Base-by-base conservation (phyloP, 2,329 filamentous ascomycete species). In the Trichoderma sp. region DNA sequence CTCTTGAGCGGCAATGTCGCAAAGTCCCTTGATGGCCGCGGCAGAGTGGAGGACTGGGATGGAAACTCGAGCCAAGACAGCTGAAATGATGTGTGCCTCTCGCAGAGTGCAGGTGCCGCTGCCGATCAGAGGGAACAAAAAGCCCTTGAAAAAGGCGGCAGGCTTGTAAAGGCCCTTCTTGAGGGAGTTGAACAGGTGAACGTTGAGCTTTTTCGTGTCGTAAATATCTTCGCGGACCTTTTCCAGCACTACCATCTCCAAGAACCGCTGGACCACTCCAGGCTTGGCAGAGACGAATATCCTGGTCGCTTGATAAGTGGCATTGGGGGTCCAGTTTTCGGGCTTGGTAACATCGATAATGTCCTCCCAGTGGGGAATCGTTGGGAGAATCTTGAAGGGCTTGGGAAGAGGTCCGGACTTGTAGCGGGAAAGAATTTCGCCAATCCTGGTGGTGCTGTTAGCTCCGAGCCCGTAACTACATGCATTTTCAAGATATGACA, bases 371-470 rank as follows among this genome's bases (percentile, higher is more conserved):
- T 96, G 81, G 8, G 94, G 94, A 15, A 98, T 89, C 0, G 94
- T 95, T 3, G 96, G 96, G 9, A 99, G 88, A 74, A 98, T 94
- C 83, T 98, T 98, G 87, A 99, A 97, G 0, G 95, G 95, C 82
- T 99, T 99, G 23, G 96, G 96, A 36, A 99, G 87, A 75, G 95
- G 95, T n/a, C 96, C 96, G 15, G 93, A 95, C 83, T 97, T 97
- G 85, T 97, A 98, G 74, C 95, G 90, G 30, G 93, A 94, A 72
- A 99, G 87, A 73, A 98, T 92, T 75, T 95, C 86, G 73, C 95
- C 95, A 76, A 97, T 91, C 84, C 91, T 94, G 50, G 0, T 94
- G 50, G 0, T 17, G 7, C 7, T 26, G 62, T 77, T 73, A 78
- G 75, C 55, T 50, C n/a, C 32, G 7, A 17, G 57, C 43, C 7